Percentiles rank a stretch among this genome's conserved stretches.
Conservation (phyloP, 495 filamentous ascomycete genomes). For the Neurospora africana region DNA sequence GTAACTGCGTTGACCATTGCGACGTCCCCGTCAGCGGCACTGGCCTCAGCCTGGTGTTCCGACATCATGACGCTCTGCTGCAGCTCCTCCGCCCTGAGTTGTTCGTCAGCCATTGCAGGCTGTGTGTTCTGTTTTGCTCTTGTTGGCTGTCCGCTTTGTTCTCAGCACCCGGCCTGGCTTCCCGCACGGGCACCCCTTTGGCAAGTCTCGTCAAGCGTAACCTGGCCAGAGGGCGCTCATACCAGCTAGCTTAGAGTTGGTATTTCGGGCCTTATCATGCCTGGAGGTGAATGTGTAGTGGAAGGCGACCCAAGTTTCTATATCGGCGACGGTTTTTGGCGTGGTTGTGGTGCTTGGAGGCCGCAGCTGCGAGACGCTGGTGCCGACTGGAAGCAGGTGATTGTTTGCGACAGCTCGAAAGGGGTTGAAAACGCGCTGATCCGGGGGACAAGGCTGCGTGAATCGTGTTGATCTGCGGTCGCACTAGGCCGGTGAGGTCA, state of each 20-base stretch:
- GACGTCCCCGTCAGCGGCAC: slow-evolving; percentile 15
- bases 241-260: slow-evolving; percentile 1
- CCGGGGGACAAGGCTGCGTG: not conserved
- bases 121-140: slow-evolving; percentile 3
- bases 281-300: slow-evolving; percentile 4
- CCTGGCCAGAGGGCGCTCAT: slow-evolving; percentile 11
- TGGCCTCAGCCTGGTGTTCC: slow-evolving; percentile 26
- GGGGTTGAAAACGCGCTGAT: slow-evolving; percentile 5
- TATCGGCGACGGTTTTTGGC: not conserved
- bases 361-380: not conserved
- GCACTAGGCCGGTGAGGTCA: not conserved
- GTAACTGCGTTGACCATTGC: slow-evolving; percentile 26
- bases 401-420: not conserved
- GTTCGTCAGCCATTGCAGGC: slow-evolving; percentile 33
- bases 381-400: not conserved
- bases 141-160: not conserved
- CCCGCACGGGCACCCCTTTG: slow-evolving; percentile 1
- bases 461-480: not conserved
- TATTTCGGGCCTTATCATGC: slow-evolving; percentile 10
- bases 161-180: not conserved
- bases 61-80: slow-evolving; percentile 39
- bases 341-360: not conserved
- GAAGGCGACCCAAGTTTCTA: not conserved
- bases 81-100: slow-evolving; percentile 40
- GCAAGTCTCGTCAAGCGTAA: slow-evolving; percentile 14